phyloP scores from a whole-genome alignment of 176 grass and related monocot genomes.

The Bothriochloa decipiens region DNA sequence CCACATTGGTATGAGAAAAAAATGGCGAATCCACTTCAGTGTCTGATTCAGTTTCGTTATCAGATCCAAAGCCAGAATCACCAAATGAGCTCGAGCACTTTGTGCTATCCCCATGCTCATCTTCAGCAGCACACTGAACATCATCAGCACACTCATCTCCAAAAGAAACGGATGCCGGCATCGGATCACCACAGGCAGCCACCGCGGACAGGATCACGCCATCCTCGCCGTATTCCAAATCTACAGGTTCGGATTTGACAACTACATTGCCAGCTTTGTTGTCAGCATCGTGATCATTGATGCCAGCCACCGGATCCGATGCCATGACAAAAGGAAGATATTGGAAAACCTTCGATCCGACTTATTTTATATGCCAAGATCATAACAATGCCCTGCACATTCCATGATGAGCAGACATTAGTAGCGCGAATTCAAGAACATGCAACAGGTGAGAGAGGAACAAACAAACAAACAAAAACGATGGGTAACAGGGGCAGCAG shows the following conservation, averaged over 20 bases:
- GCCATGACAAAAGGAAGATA: constrained; percentile 39
- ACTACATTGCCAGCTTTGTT: background rate
- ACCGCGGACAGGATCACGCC: background rate
- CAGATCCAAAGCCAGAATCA: constrained; percentile 55
- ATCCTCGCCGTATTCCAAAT: background rate
- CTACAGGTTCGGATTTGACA: background rate
- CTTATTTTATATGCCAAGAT: background rate
- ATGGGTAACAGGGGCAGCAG: background rate
- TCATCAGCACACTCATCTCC: background rate
- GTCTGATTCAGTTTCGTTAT: constrained; percentile 44
- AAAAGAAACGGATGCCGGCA: background rate
- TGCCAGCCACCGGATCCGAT: background rate
- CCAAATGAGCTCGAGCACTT: constrained; percentile 89
- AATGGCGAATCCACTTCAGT: constrained; percentile 69
- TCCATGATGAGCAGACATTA: background rate
- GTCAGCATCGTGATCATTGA: background rate
- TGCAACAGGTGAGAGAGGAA: background rate
- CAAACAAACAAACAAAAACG: background rate
- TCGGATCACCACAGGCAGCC: background rate
- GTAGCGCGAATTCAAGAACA: background rate
- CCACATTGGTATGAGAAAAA: constrained; percentile 23
- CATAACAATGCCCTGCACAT: background rate
- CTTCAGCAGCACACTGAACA: background rate
- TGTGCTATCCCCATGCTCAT: constrained; percentile 50
- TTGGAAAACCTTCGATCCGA: background rate